These are phyloP conservation scores for Fusarium brevicatenulatum DNA, from an alignment of 2,329 filamentous ascomycete species.

Conservation along the genomic window DNA sequence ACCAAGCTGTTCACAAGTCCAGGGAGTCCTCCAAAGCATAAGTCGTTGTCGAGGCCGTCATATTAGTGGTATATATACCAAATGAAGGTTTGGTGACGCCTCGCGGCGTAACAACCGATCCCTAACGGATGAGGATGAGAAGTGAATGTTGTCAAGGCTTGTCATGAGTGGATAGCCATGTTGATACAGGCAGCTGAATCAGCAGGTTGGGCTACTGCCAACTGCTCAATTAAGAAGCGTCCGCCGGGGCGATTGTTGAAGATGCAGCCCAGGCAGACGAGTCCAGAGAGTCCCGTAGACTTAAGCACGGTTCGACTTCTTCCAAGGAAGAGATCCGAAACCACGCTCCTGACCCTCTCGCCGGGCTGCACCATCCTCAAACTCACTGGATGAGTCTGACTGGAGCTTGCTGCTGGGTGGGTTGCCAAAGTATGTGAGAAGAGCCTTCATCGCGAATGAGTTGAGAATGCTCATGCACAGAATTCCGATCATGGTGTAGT, in stretches of 20 bases:
- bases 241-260: conserved; percentile 46
- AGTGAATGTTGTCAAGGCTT: conserved; percentile 27
- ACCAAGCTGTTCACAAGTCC: conserved; percentile 39
- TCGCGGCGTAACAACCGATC: background rate
- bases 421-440: conserved; percentile 70
- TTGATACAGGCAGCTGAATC: conserved; percentile 35
- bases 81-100: background rate
- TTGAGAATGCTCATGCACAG: conserved; percentile 80
- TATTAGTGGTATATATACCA: background rate
- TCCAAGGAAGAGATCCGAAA: conserved; percentile 57
- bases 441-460: conserved; percentile 73
- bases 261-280: conserved; percentile 28
- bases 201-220: conserved; percentile 53
- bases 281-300: conserved; percentile 4
- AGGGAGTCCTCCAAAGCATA: conserved; percentile 48
- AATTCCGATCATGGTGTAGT: conserved; percentile 89
- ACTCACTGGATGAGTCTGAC: conserved; percentile 55
- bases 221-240: conserved; percentile 16
- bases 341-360: conserved; percentile 68
- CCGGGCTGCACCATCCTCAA: conserved; percentile 69
- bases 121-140: conserved; percentile 9
- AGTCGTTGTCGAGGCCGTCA: conserved; percentile 53
- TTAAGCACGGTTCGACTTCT: conserved; percentile 44
- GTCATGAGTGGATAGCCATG: conserved; percentile 1
- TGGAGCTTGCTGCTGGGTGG: conserved; percentile 59